Evolutionary conservation across 345 rosid species (phyloP), one percentile per base, ranked within the genome.

Genomic region (Eucalyptus virginea): DNA sequence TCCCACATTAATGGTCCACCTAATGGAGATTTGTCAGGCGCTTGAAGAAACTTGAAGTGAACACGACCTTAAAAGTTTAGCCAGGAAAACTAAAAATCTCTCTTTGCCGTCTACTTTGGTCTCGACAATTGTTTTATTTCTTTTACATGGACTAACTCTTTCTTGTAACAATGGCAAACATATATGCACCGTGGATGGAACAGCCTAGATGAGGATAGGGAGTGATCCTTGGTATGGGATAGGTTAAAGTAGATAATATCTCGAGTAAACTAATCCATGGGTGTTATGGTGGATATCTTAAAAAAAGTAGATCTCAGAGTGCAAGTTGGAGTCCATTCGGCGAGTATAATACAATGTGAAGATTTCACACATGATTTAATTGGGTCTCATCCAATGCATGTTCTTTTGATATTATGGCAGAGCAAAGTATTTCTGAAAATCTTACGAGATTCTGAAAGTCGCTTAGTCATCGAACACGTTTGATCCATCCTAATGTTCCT

Each of bases 291-390:
- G 11, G 2, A 65, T n/a, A 65, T 65, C n/a, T 65, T 2, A 16
- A 8, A 8, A 32, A 32, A 18, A 3, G 1, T 8, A 67, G 1
- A 32, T 4, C 77, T n/a, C 1, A 13, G 0, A 30, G 5, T 62
- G 9, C 19, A 7, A 62, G 17, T 28, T 62, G 72, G 5, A 62
- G 37, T 62, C 34, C 32, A 30, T 62, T 30, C 9, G 14, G 18
- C 7, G 5, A 62, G 37, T 30, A 4, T 30, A 30, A 62, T 30
- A 30, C 34, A 62, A 30, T n/a, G 9, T 16, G 4, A 62, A 62
- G 37, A 62, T 62, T 62, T 62, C 72, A 14, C 72, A 62, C 9
- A 1, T 30, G 10, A 62, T 62, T 62, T 65, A 16, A 14, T 65
- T 4, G 10, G 19, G 4, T 65, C 32, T 65, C 72, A 65, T 65